Evolutionary conservation across 2,329 filamentous ascomycete species (phyloP).

Genomic region (Microsporum ferrugineum): DNA sequence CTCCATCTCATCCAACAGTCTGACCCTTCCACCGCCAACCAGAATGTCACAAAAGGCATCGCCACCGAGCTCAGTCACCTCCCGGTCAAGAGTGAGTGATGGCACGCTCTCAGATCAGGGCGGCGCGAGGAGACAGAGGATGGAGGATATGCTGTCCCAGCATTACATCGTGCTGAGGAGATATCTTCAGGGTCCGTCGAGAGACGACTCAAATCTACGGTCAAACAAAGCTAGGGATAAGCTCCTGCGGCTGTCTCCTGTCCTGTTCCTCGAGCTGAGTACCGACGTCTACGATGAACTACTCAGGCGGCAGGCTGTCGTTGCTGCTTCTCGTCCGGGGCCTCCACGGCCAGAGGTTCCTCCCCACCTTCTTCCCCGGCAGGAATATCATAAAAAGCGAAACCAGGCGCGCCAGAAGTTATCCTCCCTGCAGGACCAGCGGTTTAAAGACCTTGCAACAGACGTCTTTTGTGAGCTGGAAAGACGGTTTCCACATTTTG

Average conservation of each 20-base stretch:
- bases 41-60: slow-evolving; percentile 54
- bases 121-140: slow-evolving; percentile 45
- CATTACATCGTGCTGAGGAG: slow-evolving; percentile 71
- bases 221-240: slow-evolving; percentile 92
- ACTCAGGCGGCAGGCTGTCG: slow-evolving; percentile 65
- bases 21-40: slow-evolving; percentile 44
- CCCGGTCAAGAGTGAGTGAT: slow-evolving; percentile 53
- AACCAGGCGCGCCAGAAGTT: slow-evolving; percentile 96
- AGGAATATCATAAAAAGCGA: slow-evolving; percentile 87
- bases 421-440: slow-evolving; percentile 71
- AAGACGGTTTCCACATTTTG: slow-evolving; percentile 73
- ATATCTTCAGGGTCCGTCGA: slow-evolving; percentile 57
- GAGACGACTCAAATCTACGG: slow-evolving; percentile 61
- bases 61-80: slow-evolving; percentile 73
- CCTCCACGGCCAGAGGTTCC: slow-evolving; percentile 44
- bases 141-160: slow-evolving; percentile 62
- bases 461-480: slow-evolving; percentile 96
- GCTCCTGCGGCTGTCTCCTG: slow-evolving; percentile 72
- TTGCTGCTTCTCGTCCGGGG: slow-evolving; percentile 31
- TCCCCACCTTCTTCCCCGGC: slow-evolving; percentile 67
- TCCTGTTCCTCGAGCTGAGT: slow-evolving; percentile 94
- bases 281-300: slow-evolving; percentile 97
- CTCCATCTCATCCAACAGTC: slow-evolving; percentile 18
- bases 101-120: slow-evolving; percentile 59
- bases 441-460: slow-evolving; percentile 84